Percentiles rank a stretch among this genome's conserved stretches.
Conservation (phyloP, 83 land plant genomes). For the Picea mariana region DNA sequence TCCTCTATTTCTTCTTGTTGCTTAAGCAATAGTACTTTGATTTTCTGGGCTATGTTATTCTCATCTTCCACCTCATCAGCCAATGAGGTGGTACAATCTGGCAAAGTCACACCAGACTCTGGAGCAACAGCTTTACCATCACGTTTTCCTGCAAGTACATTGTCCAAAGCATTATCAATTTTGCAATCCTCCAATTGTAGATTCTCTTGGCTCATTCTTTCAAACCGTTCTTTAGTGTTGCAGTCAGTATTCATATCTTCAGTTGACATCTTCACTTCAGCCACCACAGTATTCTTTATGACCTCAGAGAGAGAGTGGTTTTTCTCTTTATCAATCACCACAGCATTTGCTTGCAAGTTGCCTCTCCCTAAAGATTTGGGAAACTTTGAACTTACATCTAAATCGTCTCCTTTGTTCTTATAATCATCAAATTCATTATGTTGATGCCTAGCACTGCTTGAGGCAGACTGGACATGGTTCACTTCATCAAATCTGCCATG, state of each 20-base stretch:
- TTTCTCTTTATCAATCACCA: background rate
- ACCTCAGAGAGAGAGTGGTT: background rate
- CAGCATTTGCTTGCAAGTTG: constrained; percentile 5
- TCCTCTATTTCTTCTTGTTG: constrained; percentile 54
- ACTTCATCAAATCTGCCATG: constrained; percentile 37
- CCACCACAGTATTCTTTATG: constrained; percentile 1
- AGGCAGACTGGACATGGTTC: constrained; percentile 5
- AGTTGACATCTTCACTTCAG: constrained; percentile 6
- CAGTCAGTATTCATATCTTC: background rate
- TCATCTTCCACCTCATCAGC: constrained; percentile 21
- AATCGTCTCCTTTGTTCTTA: background rate
- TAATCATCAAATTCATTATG: constrained; percentile 22
- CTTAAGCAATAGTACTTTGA: constrained; percentile 30
- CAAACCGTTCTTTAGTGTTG: background rate
- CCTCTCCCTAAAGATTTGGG: background rate
- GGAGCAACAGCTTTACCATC: background rate
- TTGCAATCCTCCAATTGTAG: background rate
- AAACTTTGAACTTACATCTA: constrained; percentile 2
- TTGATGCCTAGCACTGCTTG: constrained; percentile 4
- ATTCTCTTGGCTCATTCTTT: background rate
- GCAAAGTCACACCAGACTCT: constrained; percentile 8
- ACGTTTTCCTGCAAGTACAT: background rate
- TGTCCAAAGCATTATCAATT: background rate
- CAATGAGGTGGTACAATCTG: background rate
- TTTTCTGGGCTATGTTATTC: constrained; percentile 25